phyloP scores from a whole-genome alignment of 441 rosid genomes.

The Arabidopsis lyrata region DNA sequence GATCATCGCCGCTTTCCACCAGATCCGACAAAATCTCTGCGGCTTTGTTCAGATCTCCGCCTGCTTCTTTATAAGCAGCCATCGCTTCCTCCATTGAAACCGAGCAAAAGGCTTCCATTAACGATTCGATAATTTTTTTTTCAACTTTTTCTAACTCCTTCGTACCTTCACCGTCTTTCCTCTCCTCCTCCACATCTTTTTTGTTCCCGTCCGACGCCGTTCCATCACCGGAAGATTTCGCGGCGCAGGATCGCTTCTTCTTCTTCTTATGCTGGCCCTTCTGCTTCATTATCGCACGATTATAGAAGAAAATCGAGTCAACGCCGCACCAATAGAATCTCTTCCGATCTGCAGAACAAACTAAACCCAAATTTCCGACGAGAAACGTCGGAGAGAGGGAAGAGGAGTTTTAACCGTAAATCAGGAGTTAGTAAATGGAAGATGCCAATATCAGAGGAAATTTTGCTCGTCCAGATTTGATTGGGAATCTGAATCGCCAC shows the following conservation, averaged over 20 bases:
- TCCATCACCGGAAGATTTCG: constrained; percentile 32
- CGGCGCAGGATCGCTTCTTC: constrained; percentile 53
- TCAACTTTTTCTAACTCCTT: constrained; percentile 10
- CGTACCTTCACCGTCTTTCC: constrained; percentile 9
- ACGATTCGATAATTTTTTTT: constrained; percentile 34
- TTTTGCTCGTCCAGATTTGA: constrained; percentile 23
- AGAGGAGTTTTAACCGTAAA: constrained; percentile 4
- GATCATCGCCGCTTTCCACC: constrained; percentile 52
- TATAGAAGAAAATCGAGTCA: not conserved
- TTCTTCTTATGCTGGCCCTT: constrained; percentile 52
- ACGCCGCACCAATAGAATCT: not conserved
- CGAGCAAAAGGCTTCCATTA: constrained; percentile 64
- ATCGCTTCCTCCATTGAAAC: constrained; percentile 58
- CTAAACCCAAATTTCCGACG: constrained; percentile 34
- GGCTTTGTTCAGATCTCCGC: constrained; percentile 57
- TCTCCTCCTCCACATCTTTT: constrained; percentile 41
- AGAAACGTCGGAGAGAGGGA: constrained; percentile 43
- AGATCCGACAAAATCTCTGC: constrained; percentile 51
- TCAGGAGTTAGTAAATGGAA: constrained; percentile 9
- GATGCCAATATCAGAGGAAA: constrained; percentile 20
- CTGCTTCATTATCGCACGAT: constrained; percentile 52
- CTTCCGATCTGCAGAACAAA: constrained; percentile 15
- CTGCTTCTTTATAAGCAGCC: constrained; percentile 54
- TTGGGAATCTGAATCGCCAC: constrained; percentile 35
- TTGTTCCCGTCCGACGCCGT: constrained; percentile 38